phyloP scores from a whole-genome alignment of 2,329 filamentous ascomycete species.

The Fusarium citri region DNA sequence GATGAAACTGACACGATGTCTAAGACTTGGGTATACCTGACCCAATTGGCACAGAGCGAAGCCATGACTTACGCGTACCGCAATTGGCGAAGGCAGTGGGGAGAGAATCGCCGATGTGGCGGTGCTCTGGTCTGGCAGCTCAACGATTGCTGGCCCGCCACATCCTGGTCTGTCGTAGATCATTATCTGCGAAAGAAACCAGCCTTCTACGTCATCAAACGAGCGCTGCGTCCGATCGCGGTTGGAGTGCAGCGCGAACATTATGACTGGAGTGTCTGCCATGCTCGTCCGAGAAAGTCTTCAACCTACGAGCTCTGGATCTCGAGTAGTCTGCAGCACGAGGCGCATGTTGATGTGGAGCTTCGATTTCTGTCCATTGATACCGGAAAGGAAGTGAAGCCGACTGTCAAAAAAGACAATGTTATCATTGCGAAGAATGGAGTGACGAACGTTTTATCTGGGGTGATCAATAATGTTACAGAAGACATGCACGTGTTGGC shows the following conservation, averaged over 20 bases:
- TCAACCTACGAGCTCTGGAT: background rate
- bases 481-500: background rate
- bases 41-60: constrained; percentile 66
- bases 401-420: background rate
- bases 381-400: background rate
- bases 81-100: constrained; percentile 72
- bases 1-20: background rate
- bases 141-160: constrained; percentile 65
- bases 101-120: constrained; percentile 61
- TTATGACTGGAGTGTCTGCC: constrained; percentile 2
- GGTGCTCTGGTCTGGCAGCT: constrained; percentile 76
- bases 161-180: constrained; percentile 1
- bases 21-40: constrained; percentile 65
- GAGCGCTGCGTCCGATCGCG: background rate
- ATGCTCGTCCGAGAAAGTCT: background rate
- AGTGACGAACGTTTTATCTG: background rate
- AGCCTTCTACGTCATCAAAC: background rate
- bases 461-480: background rate
- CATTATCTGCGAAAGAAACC: background rate
- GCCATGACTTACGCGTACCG: constrained; percentile 64
- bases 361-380: background rate
- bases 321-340: background rate
- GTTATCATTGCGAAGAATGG: background rate
- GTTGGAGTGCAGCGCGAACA: background rate
- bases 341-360: background rate